Percentiles rank a stretch among this genome's conserved stretches.
These are phyloP conservation scores for Talaromyces sp. DNA, from an alignment of 2,329 filamentous ascomycete genomes.

Conservation along the genomic window DNA sequence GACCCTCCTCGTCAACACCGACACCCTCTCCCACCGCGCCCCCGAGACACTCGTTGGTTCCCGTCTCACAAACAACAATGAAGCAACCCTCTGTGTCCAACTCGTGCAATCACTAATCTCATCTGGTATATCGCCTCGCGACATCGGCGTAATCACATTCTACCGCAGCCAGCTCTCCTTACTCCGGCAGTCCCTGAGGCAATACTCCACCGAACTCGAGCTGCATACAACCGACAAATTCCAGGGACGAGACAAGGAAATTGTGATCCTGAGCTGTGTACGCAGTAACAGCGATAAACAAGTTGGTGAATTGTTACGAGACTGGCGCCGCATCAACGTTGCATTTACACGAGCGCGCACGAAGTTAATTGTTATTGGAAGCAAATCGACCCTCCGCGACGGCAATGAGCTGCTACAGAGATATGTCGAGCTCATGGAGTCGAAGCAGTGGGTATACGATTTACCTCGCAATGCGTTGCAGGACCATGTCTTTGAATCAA, in stretches of 20 bases:
- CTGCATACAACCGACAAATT: constrained; percentile 97
- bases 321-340: constrained; percentile 92
- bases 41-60: constrained; percentile 68
- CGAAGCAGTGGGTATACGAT: constrained; percentile 74
- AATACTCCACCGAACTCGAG: constrained; percentile 63
- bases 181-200: constrained; percentile 67
- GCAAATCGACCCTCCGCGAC: constrained; percentile 66
- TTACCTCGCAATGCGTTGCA: constrained; percentile 62
- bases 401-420: constrained; percentile 69
- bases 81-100: constrained; percentile 72
- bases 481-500: constrained; percentile 62
- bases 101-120: constrained; percentile 75
- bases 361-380: constrained; percentile 86
- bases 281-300: constrained; percentile 75
- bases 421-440: constrained; percentile 74
- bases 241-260: constrained; percentile 92
- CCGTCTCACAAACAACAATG: constrained; percentile 82
- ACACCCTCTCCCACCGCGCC: constrained; percentile 61
- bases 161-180: constrained; percentile 89
- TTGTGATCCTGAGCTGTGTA: constrained; percentile 82
- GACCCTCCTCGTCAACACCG: constrained; percentile 86
- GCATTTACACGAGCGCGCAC: constrained; percentile 90
- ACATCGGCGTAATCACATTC: constrained; percentile 94
- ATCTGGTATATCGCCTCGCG: constrained; percentile 66
- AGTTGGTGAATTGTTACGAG: constrained; percentile 87